phyloP scores from a whole-genome alignment of 805 yeast genomes.

The Lipomyces yamadae region DNA sequence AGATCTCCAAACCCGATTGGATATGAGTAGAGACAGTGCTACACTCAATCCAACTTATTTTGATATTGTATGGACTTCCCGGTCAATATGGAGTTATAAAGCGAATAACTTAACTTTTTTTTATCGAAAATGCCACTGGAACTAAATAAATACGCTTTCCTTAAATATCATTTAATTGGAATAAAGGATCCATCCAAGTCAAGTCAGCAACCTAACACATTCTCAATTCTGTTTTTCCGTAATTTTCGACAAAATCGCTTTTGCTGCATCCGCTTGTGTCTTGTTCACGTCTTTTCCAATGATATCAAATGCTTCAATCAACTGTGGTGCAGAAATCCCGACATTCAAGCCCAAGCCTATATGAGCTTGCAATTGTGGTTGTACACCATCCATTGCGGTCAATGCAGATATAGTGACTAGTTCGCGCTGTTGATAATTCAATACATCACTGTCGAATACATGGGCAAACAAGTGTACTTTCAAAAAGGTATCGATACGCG shows the following conservation, averaged over 20 bases:
- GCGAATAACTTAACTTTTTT: too few species aligned
- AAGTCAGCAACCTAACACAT: too few species aligned
- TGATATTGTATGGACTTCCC: too few species aligned
- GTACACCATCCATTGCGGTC: not conserved
- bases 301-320: conserved; percentile 4
- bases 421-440: conserved; percentile 1
- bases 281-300: not conserved
- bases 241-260: conserved; percentile 3
- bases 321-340: conserved; percentile 3
- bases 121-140: too few species aligned
- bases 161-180: too few species aligned
- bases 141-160: too few species aligned
- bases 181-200: too few species aligned
- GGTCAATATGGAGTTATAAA: too few species aligned
- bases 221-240: not conserved
- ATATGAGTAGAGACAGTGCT: too few species aligned
- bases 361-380: conserved; percentile 2
- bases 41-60: too few species aligned
- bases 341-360: not conserved
- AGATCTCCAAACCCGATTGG: too few species aligned
- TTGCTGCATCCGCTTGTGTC: conserved; percentile 6
- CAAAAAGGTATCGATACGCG: conserved; percentile 4
- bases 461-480: conserved; percentile 9
- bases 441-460: conserved; percentile 2
- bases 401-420: conserved; percentile 7